Base-by-base conservation (phyloP, 768 basidiomycete genomes). In the Leccinum disarticulatum region DNA sequence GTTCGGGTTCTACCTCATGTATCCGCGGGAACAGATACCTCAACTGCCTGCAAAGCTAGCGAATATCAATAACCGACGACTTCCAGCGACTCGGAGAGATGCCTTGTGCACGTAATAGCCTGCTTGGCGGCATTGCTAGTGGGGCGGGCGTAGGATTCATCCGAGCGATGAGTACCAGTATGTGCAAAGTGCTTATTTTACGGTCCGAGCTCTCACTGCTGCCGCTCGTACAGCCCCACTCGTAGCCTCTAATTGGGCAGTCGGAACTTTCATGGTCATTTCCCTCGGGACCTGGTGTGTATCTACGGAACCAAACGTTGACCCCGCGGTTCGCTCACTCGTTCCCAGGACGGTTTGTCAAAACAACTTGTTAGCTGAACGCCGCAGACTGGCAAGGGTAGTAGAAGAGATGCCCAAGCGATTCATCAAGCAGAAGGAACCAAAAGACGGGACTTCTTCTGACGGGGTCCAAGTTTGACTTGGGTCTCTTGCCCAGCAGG, bases 81-180 rank as follows among this genome's bases (percentile, higher is more conserved):
- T 75, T 86, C 17, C 76, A 79, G 61, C 80, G 84, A 68, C 80
- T 93, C 52, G 79, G 80, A 54, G 83, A 90, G 65, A 79, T 91
- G 11, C 91, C 90, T 3, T 93, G 91, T 68, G 88, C 87, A 52
- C 80, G 92, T 38, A 87, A 83, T 60, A 88, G 88, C 68, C 74
- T 93, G 38, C 74, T 93, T 63, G 83, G 81, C 54, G 91, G 91
- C 14, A 92, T 93, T 64, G 87, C 85, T n/a, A 85, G 87, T 58
- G 91, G 91, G 14, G 80, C 80, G 1, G 91, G 90, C 1, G 82
- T 93, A 56, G 92, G 91, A 19, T 77, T 88, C 56, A 83, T 93
- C 56, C 82, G 91, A 57, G 87, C 84, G 3, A 73, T 91, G 66
- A 81, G 81, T 66, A 74, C 83, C 11, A 77, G 91, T 91, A 70